These are phyloP conservation scores for Parastagonospora avenae DNA, from an alignment of 2,329 filamentous ascomycete species.

Conservation along the genomic window DNA sequence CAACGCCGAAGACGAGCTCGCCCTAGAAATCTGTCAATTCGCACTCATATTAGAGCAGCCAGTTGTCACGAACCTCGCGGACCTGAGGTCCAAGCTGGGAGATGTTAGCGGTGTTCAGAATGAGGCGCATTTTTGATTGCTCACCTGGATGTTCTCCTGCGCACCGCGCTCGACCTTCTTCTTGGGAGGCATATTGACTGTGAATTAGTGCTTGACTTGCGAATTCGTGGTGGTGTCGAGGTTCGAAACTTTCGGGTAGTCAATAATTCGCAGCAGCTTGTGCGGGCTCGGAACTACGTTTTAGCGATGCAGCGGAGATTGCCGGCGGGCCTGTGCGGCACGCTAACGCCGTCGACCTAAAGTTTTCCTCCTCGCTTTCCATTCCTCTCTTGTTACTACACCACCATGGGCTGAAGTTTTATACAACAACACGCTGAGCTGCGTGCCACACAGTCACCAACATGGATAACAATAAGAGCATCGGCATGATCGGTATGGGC, in stretches of 20 bases:
- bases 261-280: constrained; percentile 11
- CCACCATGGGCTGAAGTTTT: constrained; percentile 38
- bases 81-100: constrained; percentile 89
- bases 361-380: constrained; percentile 25
- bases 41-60: constrained; percentile 8
- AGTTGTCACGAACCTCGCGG: constrained; percentile 69
- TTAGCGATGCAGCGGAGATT: constrained; percentile 9
- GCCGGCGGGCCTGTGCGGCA: too few species aligned
- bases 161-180: constrained; percentile 78
- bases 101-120: constrained; percentile 34
- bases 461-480: constrained; percentile 69
- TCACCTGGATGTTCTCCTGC: constrained; percentile 81
- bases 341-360: constrained; percentile 17
- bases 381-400: constrained; percentile 13
- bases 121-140: background rate
- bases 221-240: constrained; percentile 30
- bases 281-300: constrained; percentile 14
- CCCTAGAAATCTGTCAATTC: constrained; percentile 57
- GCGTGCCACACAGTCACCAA: constrained; percentile 35
- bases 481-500: constrained; percentile 98
- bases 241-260: constrained; percentile 23
- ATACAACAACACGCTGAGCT: constrained; percentile 25
- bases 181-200: constrained; percentile 78
- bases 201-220: constrained; percentile 36
- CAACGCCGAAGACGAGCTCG: constrained; percentile 97